Evolutionary conservation across 208 protist species (phyloP).

Genomic region (Blechomonas ayalai): DNA sequence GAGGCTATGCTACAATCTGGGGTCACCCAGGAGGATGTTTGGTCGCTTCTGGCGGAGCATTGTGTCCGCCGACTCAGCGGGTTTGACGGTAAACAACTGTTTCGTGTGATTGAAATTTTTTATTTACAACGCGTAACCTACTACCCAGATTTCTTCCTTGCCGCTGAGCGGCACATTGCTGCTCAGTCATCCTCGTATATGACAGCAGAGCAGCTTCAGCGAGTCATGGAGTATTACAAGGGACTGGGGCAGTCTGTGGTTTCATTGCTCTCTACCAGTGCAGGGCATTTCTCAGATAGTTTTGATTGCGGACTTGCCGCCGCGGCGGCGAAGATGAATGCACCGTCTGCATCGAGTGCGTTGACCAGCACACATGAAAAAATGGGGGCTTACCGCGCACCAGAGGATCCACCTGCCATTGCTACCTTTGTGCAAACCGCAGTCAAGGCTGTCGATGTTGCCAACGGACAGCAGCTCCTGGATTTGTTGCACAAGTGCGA

Average conservation of each 20-base stretch:
- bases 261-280: constrained; percentile 35
- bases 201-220: constrained; percentile 37
- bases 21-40: constrained; percentile 60
- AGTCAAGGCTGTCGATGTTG: constrained; percentile 17
- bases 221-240: constrained; percentile 59
- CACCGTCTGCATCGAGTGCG: too few species aligned
- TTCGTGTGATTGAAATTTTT: constrained; percentile 45
- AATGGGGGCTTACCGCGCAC: too few species aligned
- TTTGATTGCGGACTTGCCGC: constrained; percentile 35
- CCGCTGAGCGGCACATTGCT: constrained; percentile 53
- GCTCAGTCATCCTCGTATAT: constrained; percentile 29
- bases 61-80: constrained; percentile 49
- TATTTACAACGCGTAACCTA: constrained; percentile 36
- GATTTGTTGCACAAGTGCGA: constrained; percentile 66
- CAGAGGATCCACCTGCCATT: too few species aligned
- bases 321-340: constrained; percentile 8
- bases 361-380: too few species aligned
- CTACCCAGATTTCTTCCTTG: constrained; percentile 75
- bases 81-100: constrained; percentile 57
- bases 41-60: constrained; percentile 67
- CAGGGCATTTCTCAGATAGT: constrained; percentile 17
- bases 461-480: constrained; percentile 34
- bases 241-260: constrained; percentile 51
- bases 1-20: constrained; percentile 33
- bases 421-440: constrained; percentile 39